Percentiles rank a stretch among this genome's conserved stretches.
These are phyloP conservation scores for Penicillium coffeae DNA, from an alignment of 495 filamentous ascomycete species.

Conservation along the genomic window DNA sequence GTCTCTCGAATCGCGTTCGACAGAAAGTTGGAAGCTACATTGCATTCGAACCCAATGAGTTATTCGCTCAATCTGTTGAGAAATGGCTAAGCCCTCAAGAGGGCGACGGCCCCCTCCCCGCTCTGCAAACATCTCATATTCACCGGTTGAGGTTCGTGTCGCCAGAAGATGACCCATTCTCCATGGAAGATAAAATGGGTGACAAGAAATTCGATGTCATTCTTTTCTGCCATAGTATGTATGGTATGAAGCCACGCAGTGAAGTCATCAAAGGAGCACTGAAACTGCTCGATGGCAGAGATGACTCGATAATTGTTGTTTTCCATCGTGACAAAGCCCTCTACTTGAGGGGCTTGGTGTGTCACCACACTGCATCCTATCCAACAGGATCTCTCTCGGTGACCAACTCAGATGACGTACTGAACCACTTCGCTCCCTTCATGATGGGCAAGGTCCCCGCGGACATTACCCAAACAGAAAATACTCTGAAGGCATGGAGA, in stretches of 20 bases:
- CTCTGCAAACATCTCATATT: conserved; percentile 43
- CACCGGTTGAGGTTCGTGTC: too few relatives aligned
- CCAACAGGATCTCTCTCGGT: conserved; percentile 48
- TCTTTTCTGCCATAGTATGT: conserved; percentile 63
- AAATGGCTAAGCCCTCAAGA: conserved; percentile 35
- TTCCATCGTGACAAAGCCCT: conserved; percentile 51
- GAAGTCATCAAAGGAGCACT: conserved; percentile 48
- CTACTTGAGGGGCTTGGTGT: conserved; percentile 47
- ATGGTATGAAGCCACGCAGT: conserved; percentile 53
- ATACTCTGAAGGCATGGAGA: conserved; percentile 44
- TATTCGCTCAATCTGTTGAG: conserved; percentile 47
- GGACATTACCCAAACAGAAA: conserved; percentile 33
- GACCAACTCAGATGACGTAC: conserved; percentile 40
- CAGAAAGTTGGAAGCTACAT: conserved; percentile 47
- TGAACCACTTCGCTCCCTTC: conserved; percentile 54
- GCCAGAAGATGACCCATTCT: conserved; percentile 41
- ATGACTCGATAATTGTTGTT: conserved; percentile 47
- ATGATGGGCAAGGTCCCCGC: conserved; percentile 44
- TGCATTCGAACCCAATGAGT: conserved; percentile 55
- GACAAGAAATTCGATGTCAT: conserved; percentile 57
- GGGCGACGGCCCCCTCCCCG: conserved; percentile 41
- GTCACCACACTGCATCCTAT: conserved; percentile 49
- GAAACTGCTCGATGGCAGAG: conserved; percentile 45
- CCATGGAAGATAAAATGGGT: too few relatives aligned
- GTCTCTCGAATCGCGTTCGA: conserved; percentile 44